Percentiles rank a stretch among this genome's conserved stretches.
Evolutionary conservation across 208 protist species (phyloP).

Genomic region (Crithidia sp.): DNA sequence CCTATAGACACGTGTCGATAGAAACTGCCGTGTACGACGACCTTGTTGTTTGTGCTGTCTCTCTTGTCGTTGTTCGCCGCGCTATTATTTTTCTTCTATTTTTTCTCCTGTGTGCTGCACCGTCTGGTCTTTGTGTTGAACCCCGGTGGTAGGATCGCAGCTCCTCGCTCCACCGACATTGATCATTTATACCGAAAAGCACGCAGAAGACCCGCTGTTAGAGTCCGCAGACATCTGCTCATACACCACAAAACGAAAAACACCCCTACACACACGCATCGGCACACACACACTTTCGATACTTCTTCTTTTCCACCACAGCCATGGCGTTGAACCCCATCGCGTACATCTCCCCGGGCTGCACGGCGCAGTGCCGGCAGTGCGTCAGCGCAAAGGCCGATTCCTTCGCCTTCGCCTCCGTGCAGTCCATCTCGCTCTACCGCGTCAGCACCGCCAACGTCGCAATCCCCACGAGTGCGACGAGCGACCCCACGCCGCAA

Average conservation of each 20-base stretch:
- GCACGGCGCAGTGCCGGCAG: constrained; percentile 57
- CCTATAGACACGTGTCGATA: no score
- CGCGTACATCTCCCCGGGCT: constrained; percentile 70
- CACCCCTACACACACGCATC: not conserved
- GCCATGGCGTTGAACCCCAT: constrained; percentile 76
- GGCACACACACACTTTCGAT: not conserved
- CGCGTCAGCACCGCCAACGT: constrained; percentile 36
- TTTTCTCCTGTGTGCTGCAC: not conserved
- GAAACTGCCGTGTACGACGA: not conserved
- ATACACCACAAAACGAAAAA: no score
- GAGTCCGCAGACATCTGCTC: no score
- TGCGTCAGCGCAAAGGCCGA: constrained; percentile 60
- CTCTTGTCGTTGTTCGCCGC: not conserved
- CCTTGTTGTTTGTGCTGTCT: not conserved
- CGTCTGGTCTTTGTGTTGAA: not conserved
- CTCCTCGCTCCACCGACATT: no score
- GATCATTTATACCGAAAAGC: no score
- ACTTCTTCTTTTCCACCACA: not conserved
- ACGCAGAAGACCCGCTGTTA: no score
- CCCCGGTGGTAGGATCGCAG: no score
- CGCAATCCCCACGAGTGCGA: constrained; percentile 21
- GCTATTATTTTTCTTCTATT: not conserved
- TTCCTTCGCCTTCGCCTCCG: constrained; percentile 67
- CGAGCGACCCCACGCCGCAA: constrained; percentile 19
- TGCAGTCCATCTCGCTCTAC: constrained; percentile 67